Base-by-base conservation (phyloP, 176 grass and related monocot species). In the Dactylis glomerata region DNA sequence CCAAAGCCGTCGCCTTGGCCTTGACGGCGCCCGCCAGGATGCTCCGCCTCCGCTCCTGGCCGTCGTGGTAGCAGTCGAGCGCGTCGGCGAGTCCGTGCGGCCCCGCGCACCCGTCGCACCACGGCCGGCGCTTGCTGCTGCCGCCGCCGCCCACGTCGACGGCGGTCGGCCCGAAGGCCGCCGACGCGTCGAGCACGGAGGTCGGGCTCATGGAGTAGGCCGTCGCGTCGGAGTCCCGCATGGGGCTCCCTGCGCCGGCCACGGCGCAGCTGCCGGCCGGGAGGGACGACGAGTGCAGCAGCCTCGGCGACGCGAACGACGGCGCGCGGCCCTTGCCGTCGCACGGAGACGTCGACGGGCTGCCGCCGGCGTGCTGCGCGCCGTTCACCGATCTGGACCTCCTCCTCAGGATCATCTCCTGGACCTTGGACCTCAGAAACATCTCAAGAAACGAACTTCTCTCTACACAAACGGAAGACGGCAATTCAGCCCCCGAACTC, bases 381-480 rank as follows among this genome's bases (percentile, higher is more conserved):
- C 81, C 33, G 54, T 61, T 90, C 70, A 87, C 67, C 9, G 87
- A 84, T 30, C 77, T 82, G 5, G 81, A 87, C 67, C 91, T 75
- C 88, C 87, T 86, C 81, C 87, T 59, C 38, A 90, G 81, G 23
- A 87, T 79, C 84, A 90, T 87, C 67, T 92, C 87, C 79, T 90
- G 87, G 65, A 90, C 22, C 87, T 92, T 92, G 20, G 85, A 92
- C 57, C 87, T 78, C 80, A 87, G 47, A 56, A 90, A 84, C 91
- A 92, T 90, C 3, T 64, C 83, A 46, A 58, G 12, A 85, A 37
- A n/a, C n/a, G n/a, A 40, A 40, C 38, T 7, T 40, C 38, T 40
- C 41, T 42, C 8, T 9, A 42, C 41, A 9, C 41, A 42, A 7
- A 42, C 41, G 10, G 41, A 42, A 10, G 8, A 42, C 8, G 10